Base-by-base conservation (phyloP, 140 eudicot genomes). In the Erigeron philadelphicus region DNA sequence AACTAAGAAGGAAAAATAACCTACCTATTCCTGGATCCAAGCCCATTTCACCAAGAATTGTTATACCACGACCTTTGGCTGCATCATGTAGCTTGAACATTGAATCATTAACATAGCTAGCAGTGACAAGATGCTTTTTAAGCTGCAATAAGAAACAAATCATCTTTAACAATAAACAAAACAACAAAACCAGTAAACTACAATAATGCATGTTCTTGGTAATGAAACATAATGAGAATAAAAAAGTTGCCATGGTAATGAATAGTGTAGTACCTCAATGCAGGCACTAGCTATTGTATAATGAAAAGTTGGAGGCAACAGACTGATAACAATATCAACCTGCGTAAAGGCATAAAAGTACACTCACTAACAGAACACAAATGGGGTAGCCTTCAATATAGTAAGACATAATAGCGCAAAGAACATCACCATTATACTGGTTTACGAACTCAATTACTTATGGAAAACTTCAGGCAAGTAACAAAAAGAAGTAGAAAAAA, bases 1-100 rank as follows among this genome's bases (percentile, higher is more conserved):
- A 61, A 43, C 9, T 9, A 63, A 42, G 71, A 63, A 68, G 58
- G 48, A 38, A 40, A 48, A 35, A 42, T 31, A 31, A 2, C 38
- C 43, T 73, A 89, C 99, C 99, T 81, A 94, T 87, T 83, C 99
- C 99, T 64, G 99, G 99, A 79, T 94, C 99, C 87, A 94, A 74
- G 58, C 99, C 99, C 99, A 94, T 94, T 86, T 94, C 97, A 68
- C 99, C 95, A 70, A 94, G 86, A 81, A 94, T 85, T 17, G 95
- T 87, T 65, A 94, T 73, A 42, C 95, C 95, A 72, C 89, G 83
- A 61, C 61, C 80, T 81, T 94, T 82, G 50, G 99, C 95, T 62
- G 76, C 71, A 73, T 89, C 95, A 70, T 89, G 83, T 25, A 89
- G 82, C 86, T 82, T 85, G 71, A 75, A 78, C 77, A 89, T 78